phyloP scores from a whole-genome alignment of 176 grass and related monocot species.

The Carex scoparia region DNA sequence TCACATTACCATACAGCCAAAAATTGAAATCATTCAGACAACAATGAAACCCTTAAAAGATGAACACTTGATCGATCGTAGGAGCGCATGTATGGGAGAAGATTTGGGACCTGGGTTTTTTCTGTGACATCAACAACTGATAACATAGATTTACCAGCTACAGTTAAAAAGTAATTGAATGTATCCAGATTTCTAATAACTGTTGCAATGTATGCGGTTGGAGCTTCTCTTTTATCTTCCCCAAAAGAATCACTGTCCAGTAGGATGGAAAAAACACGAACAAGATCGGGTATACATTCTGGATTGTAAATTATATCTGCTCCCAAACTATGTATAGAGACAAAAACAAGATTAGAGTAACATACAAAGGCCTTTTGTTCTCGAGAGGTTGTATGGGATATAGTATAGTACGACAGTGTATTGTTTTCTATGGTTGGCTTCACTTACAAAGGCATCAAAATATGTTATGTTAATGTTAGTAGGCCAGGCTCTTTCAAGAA shows the following conservation, averaged over 20 bases:
- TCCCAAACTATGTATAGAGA: slow-evolving; percentile 47
- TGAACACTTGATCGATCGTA: slow-evolving; percentile 70
- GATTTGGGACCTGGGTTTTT: slow-evolving; percentile 28
- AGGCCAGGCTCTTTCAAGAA: not conserved
- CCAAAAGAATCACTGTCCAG: slow-evolving; percentile 8
- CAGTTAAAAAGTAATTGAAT: slow-evolving; percentile 59
- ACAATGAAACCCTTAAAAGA: slow-evolving; percentile 44
- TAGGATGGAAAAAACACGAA: slow-evolving; percentile 49
- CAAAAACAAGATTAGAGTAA: not conserved
- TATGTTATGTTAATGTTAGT: not conserved
- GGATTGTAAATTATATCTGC: slow-evolving; percentile 92
- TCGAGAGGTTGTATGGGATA: too few species aligned
- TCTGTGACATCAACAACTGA: slow-evolving; percentile 50
- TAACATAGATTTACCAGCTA: slow-evolving; percentile 41
- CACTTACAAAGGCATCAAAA: not conserved
- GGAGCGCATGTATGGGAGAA: slow-evolving; percentile 72
- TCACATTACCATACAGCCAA: slow-evolving; percentile 2
- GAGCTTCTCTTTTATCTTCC: slow-evolving; percentile 14
- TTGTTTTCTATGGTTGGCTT: not conserved
- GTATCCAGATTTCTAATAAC: slow-evolving; percentile 71
- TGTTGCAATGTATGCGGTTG: slow-evolving; percentile 63
- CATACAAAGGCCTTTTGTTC: not conserved
- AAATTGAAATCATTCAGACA: slow-evolving; percentile 2
- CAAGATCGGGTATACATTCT: slow-evolving; percentile 51
- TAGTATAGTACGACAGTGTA: too few species aligned